Conservation (phyloP, 1,139 yeast species). For the Candida albicans region DNA sequence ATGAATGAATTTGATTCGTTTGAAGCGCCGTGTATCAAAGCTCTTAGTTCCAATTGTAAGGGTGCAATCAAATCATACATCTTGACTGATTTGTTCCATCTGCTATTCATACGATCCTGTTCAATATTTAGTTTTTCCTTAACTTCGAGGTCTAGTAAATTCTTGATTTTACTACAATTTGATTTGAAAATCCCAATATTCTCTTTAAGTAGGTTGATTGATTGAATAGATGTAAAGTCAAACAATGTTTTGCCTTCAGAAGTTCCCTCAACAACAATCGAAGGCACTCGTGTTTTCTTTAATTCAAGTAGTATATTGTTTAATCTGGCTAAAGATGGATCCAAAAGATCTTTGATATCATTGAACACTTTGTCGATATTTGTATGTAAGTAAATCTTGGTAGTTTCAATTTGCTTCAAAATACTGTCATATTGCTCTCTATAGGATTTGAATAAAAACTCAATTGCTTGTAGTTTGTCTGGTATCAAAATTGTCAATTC, state of each 20-base stretch:
- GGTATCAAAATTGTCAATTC: slow-evolving; percentile 27
- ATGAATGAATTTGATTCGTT: slow-evolving; percentile 18
- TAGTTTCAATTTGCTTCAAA: slow-evolving; percentile 2
- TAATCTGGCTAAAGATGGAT: slow-evolving; percentile 26
- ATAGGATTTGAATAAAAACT: slow-evolving; percentile 21
- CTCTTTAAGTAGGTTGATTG: slow-evolving; percentile 25
- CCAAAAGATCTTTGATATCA: slow-evolving; percentile 14
- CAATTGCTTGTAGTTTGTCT: slow-evolving; percentile 22
- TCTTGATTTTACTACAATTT: slow-evolving; percentile 27
- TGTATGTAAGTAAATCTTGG: neutral
- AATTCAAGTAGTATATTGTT: slow-evolving; percentile 27
- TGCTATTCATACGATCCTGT: slow-evolving; percentile 17
- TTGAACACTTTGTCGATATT: slow-evolving; percentile 6
- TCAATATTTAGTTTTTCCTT: slow-evolving; percentile 18
- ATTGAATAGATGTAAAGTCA: slow-evolving; percentile 41
- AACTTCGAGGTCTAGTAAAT: slow-evolving; percentile 21
- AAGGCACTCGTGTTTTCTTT: slow-evolving; percentile 29
- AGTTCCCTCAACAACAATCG: slow-evolving; percentile 20
- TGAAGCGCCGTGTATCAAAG: slow-evolving; percentile 12
- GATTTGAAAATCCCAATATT: slow-evolving; percentile 30
- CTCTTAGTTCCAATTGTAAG: slow-evolving; percentile 18
- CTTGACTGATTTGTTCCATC: slow-evolving; percentile 19
- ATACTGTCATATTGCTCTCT: slow-evolving; percentile 18
- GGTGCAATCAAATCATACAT: slow-evolving; percentile 25
- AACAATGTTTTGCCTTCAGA: slow-evolving; percentile 3